Conservation (phyloP, 257 asterid genomes). For the Solanum verrucosum region DNA sequence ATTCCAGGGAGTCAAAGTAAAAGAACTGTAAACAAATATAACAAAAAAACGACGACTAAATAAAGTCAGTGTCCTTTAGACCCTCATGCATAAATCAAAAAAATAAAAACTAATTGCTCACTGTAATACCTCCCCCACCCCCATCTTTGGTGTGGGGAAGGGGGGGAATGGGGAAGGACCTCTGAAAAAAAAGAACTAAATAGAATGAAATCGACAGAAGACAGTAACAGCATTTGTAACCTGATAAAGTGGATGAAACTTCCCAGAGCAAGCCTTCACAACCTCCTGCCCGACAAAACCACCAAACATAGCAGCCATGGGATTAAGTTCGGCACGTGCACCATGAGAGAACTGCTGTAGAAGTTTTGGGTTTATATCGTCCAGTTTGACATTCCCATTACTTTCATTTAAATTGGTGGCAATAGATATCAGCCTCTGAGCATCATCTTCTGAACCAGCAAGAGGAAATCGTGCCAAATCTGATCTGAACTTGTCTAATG, state of each 20-base stretch:
- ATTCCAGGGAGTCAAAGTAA: slow-evolving; percentile 84
- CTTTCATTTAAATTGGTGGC: slow-evolving; percentile 50
- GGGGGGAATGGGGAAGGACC: neutral
- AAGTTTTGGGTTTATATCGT: slow-evolving; percentile 63
- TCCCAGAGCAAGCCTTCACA: slow-evolving; percentile 95
- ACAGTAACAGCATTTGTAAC: slow-evolving; percentile 14
- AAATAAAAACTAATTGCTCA: neutral
- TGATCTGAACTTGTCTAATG: slow-evolving; percentile 64
- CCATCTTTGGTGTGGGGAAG: neutral
- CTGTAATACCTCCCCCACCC: neutral
- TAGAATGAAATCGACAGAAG: neutral
- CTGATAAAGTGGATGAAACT: slow-evolving; percentile 91
- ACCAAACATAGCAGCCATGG: slow-evolving; percentile 98
- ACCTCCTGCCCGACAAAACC: slow-evolving; percentile 97
- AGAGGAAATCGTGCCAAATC: slow-evolving; percentile 59
- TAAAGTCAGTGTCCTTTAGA: neutral
- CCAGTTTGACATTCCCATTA: slow-evolving; percentile 57
- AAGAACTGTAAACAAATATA: slow-evolving; percentile 50
- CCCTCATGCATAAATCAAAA: neutral
- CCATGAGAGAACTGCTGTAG: slow-evolving; percentile 73
- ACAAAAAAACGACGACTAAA: neutral
- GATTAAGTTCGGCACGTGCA: slow-evolving; percentile 83
- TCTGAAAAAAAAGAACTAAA: neutral
- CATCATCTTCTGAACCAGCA: slow-evolving; percentile 93
- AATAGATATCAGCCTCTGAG: slow-evolving; percentile 61